Conservation (phyloP, 495 filamentous ascomycete genomes). For the Trichoderma parareesei region DNA sequence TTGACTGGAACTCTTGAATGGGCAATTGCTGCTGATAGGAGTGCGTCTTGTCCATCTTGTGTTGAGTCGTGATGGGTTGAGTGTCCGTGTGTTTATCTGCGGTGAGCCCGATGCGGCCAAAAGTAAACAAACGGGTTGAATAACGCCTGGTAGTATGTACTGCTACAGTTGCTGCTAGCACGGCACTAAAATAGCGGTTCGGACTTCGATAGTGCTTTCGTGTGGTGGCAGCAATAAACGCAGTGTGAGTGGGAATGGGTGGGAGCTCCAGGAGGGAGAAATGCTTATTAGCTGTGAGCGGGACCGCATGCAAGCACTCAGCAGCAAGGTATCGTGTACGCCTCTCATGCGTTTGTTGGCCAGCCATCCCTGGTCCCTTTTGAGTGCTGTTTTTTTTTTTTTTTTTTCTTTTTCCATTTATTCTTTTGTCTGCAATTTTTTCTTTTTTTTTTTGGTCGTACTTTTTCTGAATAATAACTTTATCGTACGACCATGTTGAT, state of each 20-base stretch:
- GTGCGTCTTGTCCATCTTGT: not conserved
- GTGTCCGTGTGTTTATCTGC: not conserved
- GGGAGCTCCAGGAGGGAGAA: too few relatives aligned
- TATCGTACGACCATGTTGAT: too few relatives aligned
- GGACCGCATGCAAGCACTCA: slow-evolving; percentile 8
- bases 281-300: not conserved
- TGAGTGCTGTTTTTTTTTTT: not conserved
- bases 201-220: too few relatives aligned
- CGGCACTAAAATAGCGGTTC: too few relatives aligned
- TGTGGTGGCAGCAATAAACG: too few relatives aligned
- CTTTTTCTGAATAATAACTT: too few relatives aligned
- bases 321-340: slow-evolving; percentile 9
- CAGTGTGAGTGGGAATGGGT: too few relatives aligned
- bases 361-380: not conserved
- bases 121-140: not conserved
- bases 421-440: too few relatives aligned
- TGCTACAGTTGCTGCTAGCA: not conserved
- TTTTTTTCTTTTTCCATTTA: not conserved
- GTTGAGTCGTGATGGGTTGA: not conserved
- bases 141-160: not conserved
- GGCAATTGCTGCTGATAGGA: too few relatives aligned
- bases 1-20: too few relatives aligned
- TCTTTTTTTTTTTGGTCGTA: too few relatives aligned
- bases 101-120: slow-evolving; percentile 2
- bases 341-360: slow-evolving; percentile 9